Percentiles rank a stretch among this genome's conserved stretches.
phyloP scores from a whole-genome alignment of 257 asterid genomes.

The Solanum clarkiae region DNA sequence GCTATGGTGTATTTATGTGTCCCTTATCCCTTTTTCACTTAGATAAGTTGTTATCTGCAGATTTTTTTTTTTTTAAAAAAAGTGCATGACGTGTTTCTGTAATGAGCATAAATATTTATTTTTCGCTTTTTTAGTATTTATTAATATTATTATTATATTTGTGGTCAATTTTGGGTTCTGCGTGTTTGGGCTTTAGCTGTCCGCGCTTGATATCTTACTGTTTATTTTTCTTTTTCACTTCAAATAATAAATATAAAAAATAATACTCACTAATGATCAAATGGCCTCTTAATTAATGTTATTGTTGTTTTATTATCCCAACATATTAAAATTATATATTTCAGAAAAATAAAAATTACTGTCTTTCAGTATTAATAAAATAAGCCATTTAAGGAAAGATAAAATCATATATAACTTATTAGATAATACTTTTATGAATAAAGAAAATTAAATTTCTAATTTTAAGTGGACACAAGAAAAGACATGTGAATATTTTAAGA shows the following conservation, averaged over 20 bases:
- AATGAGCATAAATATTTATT: not conserved
- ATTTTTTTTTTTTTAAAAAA: not conserved
- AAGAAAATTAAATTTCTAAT: not conserved
- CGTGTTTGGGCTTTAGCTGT: not conserved
- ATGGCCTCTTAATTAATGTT: no score
- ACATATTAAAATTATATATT: not conserved
- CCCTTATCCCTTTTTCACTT: not conserved
- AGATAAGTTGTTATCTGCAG: not conserved
- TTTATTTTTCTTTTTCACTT: no score
- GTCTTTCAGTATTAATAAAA: not conserved
- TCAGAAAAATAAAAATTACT: not conserved
- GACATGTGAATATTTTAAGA: not conserved
- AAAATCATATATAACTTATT: no score
- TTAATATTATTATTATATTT: not conserved
- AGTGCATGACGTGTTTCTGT: not conserved
- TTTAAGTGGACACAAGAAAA: not conserved
- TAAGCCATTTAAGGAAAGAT: no score
- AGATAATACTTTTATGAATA: not conserved
- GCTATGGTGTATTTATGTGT: not conserved
- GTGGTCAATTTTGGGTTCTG: not conserved
- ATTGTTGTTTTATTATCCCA: no score
- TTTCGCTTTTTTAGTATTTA: not conserved
- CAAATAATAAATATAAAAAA: no score
- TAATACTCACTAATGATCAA: no score
- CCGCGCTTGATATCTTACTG: not conserved